phyloP scores from a whole-genome alignment of 306 rosid genomes.

The Alnus rubra region DNA sequence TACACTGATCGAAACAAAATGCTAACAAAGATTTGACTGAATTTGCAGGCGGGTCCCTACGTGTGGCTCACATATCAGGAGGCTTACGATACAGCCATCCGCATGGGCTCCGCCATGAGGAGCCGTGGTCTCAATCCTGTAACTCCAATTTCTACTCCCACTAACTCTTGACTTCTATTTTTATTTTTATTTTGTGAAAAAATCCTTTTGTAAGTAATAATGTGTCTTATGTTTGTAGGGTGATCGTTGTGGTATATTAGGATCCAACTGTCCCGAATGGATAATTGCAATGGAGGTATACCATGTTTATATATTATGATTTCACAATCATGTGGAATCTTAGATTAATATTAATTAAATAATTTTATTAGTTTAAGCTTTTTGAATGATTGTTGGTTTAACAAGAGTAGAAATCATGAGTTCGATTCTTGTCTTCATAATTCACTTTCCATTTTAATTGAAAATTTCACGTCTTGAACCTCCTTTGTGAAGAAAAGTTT shows the following conservation, averaged over 20 bases:
- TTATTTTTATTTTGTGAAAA: too few species aligned
- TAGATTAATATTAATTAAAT: too few species aligned
- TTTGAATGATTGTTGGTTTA: too few species aligned
- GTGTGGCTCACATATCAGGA: constrained; percentile 64
- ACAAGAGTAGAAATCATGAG: too few species aligned
- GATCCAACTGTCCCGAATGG: constrained; percentile 87
- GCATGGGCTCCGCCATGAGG: constrained; percentile 69
- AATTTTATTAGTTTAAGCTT: too few species aligned
- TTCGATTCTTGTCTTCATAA: too few species aligned
- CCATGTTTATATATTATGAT: too few species aligned
- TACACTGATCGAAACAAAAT: background rate
- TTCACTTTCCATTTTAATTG: too few species aligned
- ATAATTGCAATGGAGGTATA: constrained; percentile 84
- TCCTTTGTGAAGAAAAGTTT: too few species aligned
- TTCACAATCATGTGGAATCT: background rate
- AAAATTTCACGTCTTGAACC: too few species aligned
- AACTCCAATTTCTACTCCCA: constrained; percentile 29
- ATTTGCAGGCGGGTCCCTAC: constrained; percentile 50
- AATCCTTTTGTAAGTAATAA: background rate
- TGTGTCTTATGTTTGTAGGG: constrained; percentile 50
- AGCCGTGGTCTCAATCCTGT: constrained; percentile 72
- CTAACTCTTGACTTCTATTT: background rate
- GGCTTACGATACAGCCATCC: constrained; percentile 55
- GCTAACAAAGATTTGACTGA: background rate
- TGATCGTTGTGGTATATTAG: constrained; percentile 81